Evolutionary conservation across 768 basidiomycete genomes (phyloP), one percentile per base, ranked within the genome.

Genomic region (Lentinula guzmanii): DNA sequence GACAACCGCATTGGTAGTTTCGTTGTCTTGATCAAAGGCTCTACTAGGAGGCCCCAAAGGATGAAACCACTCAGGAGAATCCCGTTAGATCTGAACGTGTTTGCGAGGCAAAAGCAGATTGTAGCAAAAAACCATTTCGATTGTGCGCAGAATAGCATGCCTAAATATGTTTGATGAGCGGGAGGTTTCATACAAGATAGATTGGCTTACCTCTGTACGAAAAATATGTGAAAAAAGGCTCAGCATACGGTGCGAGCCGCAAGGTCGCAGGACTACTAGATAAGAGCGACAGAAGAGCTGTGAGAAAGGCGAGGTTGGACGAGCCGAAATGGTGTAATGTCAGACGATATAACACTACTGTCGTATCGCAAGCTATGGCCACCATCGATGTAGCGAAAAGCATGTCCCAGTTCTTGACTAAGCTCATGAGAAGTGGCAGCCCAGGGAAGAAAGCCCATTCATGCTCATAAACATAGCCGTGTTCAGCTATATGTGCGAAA

Each of bases 381-480:
- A 79, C 69, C 21, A 81, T 45, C 7, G 74, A 70, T 1, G 77
- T 72, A 2, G 75, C 72, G 2, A 75, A 65, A 42, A 84, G 70
- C 15, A 79, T 60, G 11, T 72, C 65, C 4, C 67, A 61, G 43
- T 66, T 53, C 1, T 39, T 61, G 42, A 75, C 65, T 13, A 74
- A 42, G 33, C 57, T 13, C 72, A 93, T 79, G 54, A 90, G 53
- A 10, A 75, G 67, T 3, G 91, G 82, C 28, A 83, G 72, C 4
- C 83, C 91, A 2, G 92, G 90, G 63, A 93, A 82, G 72, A 93
- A 98, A 0, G 96, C 96, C 82, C 90, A 91, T 65, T 91, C 79
- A 66, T 96, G 82, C 69, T 98, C 96, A 69, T 84, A 86, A 33
- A 73, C 65, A 65, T 82, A 82, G 52, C 77, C 82, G 10, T 81